Percentiles rank a stretch among this genome's conserved stretches.
Conservation (phyloP, 805 yeast genomes). For the Torulaspora franciscae region DNA sequence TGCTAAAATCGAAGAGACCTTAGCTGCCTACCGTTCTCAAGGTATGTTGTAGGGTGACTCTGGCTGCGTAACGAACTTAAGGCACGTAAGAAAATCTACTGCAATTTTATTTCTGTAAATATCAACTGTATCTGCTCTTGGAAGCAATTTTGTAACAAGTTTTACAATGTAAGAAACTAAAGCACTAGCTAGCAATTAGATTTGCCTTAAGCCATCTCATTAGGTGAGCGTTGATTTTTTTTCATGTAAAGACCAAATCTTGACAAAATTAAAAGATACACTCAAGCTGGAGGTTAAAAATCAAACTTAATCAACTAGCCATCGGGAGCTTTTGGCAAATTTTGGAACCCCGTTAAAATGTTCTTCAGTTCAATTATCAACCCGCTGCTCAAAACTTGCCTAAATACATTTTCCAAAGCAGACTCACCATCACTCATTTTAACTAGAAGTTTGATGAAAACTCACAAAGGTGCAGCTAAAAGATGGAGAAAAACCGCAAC, state of each 20-base stretch:
- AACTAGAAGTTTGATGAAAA: slow-evolving; percentile 49
- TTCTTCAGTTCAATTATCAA: slow-evolving; percentile 7
- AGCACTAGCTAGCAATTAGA: too few species aligned
- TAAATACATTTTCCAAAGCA: slow-evolving; percentile 6
- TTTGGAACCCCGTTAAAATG: not conserved
- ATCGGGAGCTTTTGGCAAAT: not conserved
- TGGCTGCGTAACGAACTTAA: slow-evolving; percentile 1
- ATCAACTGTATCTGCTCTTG: slow-evolving; percentile 6
- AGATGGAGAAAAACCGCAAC: slow-evolving; percentile 75
- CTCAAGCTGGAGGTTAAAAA: too few species aligned
- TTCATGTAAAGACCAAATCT: too few species aligned
- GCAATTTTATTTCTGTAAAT: slow-evolving; percentile 14
- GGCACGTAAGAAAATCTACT: slow-evolving; percentile 3
- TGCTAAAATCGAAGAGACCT: slow-evolving; percentile 56
- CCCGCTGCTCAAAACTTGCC: slow-evolving; percentile 1
- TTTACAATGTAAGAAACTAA: not conserved
- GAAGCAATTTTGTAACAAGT: not conserved
- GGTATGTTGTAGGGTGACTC: slow-evolving; percentile 23
- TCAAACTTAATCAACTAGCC: not conserved
- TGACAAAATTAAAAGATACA: too few species aligned
- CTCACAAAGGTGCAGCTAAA: slow-evolving; percentile 83
- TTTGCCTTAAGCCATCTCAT: too few species aligned
- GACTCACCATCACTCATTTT: slow-evolving; percentile 18
- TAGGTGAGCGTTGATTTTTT: too few species aligned
- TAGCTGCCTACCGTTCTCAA: slow-evolving; percentile 39